These are phyloP conservation scores for Pisolithus tinctorius DNA, from an alignment of 768 basidiomycete species.

Conservation along the genomic window DNA sequence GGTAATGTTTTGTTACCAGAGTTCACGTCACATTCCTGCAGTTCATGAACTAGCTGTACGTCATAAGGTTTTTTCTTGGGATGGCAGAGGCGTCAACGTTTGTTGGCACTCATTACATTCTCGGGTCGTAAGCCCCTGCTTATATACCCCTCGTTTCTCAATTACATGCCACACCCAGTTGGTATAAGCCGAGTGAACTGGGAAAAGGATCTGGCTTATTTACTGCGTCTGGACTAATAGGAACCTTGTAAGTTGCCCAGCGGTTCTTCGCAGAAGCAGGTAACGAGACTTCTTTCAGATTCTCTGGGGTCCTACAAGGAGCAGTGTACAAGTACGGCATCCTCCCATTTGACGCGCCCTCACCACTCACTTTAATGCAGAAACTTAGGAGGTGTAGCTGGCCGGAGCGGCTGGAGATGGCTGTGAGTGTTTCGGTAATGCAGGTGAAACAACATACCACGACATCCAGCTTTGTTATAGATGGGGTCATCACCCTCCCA, in stretches of 20 bases:
- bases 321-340: slow-evolving; percentile 48
- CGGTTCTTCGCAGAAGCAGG: neutral
- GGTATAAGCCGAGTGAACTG: slow-evolving; percentile 66
- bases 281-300: slow-evolving; percentile 29
- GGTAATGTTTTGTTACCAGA: slow-evolving; percentile 24
- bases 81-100: slow-evolving; percentile 72
- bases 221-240: slow-evolving; percentile 53
- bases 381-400: slow-evolving; percentile 43
- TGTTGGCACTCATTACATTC: slow-evolving; percentile 66
- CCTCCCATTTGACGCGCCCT: neutral
- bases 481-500: slow-evolving; percentile 65
- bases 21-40: neutral
- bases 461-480: slow-evolving; percentile 50
- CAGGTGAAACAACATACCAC: neutral
- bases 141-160: neutral
- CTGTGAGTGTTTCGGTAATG: slow-evolving; percentile 30
- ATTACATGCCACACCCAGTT: slow-evolving; percentile 29
- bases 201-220: slow-evolving; percentile 71
- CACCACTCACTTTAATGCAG: slow-evolving; percentile 22
- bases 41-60: slow-evolving; percentile 43
- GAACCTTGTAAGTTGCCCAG: slow-evolving; percentile 43
- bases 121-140: slow-evolving; percentile 51
- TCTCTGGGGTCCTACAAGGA: slow-evolving; percentile 60
- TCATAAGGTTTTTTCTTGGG: slow-evolving; percentile 66
- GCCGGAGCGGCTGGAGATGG: slow-evolving; percentile 66